Base-by-base conservation (phyloP, 257 asterid species). In the Salvia miltiorrhiza region DNA sequence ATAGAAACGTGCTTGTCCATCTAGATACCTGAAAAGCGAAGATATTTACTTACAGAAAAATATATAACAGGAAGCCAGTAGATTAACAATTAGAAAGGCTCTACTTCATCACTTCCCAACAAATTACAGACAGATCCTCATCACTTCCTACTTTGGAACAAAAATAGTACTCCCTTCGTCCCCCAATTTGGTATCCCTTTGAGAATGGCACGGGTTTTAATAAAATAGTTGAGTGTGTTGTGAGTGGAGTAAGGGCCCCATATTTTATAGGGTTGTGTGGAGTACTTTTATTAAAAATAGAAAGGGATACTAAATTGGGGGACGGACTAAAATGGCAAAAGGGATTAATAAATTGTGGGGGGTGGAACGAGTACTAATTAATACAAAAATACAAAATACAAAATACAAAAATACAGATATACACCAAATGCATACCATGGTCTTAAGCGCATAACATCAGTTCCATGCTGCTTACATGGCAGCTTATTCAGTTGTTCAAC, bases 401-500 rank as follows among this genome's bases (percentile, higher is more conserved):
- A n/a, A 61, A 23, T 26, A 5, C 28, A 54, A 21, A 58, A 21
- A 9, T 62, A 41, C 20, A 33, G 63, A 37, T 53, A 49, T 8
- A 66, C 39, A 75, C 32, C 24, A 70, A 12, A 69, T 49, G 63
- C 83, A 79, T 86, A 93, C 99, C 99, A 93, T 57, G 88, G 93
- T 73, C 97, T 80, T 65, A 93, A 79, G 78, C 99, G 97, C 97
- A 90, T 90, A 54, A 93, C 85, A 88, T 93, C 96, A 64, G 96
- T 80, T 71, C 94, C 92, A 67, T 84, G 96, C 80, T 87, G 96
- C 88, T 89, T 85, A 45, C 87, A 78, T n/a, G 97, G 97, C 48
- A 85, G 70, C 79, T 53, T 86, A 66, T 93, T 93, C 85, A 90
- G 75, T 14, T 88, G 88, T 68, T 88, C 85, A 37, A 87, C 81